A percentile compares a stretch with the other conserved stretches of the same genome.
phyloP scores from a whole-genome alignment of 225 moss, liverwort and hornwort species.

The Straminergon stramineum region DNA sequence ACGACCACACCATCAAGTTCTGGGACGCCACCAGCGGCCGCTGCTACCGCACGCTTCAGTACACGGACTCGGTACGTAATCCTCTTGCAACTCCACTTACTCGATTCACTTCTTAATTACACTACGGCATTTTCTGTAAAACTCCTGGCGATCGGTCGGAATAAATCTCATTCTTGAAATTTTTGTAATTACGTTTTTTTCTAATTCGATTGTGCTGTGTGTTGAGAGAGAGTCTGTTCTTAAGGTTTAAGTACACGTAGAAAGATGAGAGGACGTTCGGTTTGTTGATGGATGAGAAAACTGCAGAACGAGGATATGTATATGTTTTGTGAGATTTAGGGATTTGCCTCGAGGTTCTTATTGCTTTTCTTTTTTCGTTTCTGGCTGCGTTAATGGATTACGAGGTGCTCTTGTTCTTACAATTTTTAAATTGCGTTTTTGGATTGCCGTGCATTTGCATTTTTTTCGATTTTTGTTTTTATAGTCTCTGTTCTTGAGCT shows the following conservation, averaged over 20 bases:
- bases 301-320: neutral
- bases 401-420: neutral
- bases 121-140: neutral
- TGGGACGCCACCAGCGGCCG: constrained; percentile 93
- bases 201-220: neutral
- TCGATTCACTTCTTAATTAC: neutral
- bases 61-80: constrained; percentile 56
- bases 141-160: neutral
- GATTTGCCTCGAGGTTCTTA: neutral
- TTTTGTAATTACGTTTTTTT: neutral
- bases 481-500: neutral
- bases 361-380: neutral
- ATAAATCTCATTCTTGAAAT: neutral
- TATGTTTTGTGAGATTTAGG: neutral
- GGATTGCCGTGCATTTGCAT: neutral
- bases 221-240: neutral
- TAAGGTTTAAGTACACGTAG: neutral
- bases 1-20: constrained; percentile 97
- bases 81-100: too few species aligned
- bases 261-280: neutral
- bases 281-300: neutral
- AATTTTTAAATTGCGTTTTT: neutral
- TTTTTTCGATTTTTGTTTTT: neutral
- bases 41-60: constrained; percentile 97
- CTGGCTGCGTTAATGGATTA: neutral